These are phyloP conservation scores for Umbelopsis sp. DNA, from an alignment of 371 early-diverging fungal genomes.

Conservation along the genomic window DNA sequence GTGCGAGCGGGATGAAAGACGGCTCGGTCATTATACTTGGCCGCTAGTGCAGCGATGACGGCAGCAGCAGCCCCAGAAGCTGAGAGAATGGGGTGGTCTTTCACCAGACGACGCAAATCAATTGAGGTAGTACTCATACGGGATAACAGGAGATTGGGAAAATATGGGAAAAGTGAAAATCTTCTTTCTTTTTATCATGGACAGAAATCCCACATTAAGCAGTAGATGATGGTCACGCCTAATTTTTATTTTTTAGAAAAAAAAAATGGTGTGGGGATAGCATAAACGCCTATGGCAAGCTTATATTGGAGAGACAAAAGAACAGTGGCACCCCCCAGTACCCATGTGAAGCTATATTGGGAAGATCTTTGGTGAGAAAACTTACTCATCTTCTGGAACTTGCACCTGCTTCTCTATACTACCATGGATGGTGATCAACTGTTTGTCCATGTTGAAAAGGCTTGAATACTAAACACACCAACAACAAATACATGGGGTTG, in stretches of 20 bases:
- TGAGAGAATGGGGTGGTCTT: background rate
- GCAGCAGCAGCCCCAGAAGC: constrained; percentile 5
- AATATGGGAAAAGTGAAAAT: background rate
- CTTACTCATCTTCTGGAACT: background rate
- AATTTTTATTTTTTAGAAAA: too few species aligned
- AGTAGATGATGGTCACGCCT: background rate
- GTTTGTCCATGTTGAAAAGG: too few species aligned
- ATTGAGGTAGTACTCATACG: background rate
- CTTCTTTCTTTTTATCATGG: background rate
- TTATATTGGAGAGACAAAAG: background rate
- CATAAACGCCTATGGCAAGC: background rate
- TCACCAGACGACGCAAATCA: constrained; percentile 12
- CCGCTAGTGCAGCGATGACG: constrained; percentile 5
- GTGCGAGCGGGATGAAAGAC: constrained; percentile 7
- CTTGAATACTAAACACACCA: too few species aligned
- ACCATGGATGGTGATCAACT: background rate
- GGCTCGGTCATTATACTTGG: constrained; percentile 21
- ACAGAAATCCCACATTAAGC: background rate
- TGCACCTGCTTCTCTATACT: background rate
- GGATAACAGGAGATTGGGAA: background rate
- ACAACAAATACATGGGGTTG: too few species aligned
- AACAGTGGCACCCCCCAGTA: constrained; percentile 1
- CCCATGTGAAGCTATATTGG: constrained; percentile 10
- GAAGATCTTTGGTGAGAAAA: background rate
- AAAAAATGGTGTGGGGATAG: background rate